Evolutionary conservation across 768 basidiomycete genomes (phyloP).

Genomic region (Zangia roseola): DNA sequence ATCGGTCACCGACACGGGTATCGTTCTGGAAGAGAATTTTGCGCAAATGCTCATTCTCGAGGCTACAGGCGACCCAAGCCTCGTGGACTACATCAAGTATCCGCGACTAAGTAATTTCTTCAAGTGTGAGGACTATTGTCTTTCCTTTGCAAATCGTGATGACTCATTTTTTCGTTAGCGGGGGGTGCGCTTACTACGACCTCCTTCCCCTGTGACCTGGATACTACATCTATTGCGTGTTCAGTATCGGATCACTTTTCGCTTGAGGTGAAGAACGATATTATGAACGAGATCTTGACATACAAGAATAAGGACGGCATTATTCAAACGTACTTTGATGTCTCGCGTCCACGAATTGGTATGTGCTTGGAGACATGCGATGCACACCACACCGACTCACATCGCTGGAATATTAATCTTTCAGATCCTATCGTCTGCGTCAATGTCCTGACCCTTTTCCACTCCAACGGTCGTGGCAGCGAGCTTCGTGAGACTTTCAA

Average conservation of each 20-base stretch:
- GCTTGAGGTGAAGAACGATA: slow-evolving; percentile 16
- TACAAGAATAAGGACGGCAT: slow-evolving; percentile 21
- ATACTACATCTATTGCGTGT: slow-evolving; percentile 22
- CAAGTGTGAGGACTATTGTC: slow-evolving; percentile 4
- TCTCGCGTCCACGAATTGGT: slow-evolving; percentile 22
- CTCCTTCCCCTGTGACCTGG: slow-evolving; percentile 16
- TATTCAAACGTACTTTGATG: slow-evolving; percentile 20
- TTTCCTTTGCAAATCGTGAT: not conserved
- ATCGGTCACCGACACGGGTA: slow-evolving; percentile 12
- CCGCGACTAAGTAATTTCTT: slow-evolving; percentile 23
- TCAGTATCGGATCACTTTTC: slow-evolving; percentile 14
- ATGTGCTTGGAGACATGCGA: not conserved
- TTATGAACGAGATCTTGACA: slow-evolving; percentile 20
- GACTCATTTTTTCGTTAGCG: slow-evolving; percentile 7
- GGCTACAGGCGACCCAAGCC: slow-evolving; percentile 13
- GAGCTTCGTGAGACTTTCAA: slow-evolving; percentile 21
- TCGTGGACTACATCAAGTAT: slow-evolving; percentile 18
- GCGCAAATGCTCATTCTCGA: slow-evolving; percentile 22
- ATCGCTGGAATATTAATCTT: not conserved
- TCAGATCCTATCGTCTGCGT: slow-evolving; percentile 20
- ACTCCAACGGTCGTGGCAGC: slow-evolving; percentile 17
- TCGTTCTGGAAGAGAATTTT: slow-evolving; percentile 20
- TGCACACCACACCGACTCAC: not conserved
- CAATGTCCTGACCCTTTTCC: slow-evolving; percentile 21
- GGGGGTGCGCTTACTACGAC: slow-evolving; percentile 7